Conservation (phyloP, 1,139 yeast species). For the Suhomyces kunorum region DNA sequence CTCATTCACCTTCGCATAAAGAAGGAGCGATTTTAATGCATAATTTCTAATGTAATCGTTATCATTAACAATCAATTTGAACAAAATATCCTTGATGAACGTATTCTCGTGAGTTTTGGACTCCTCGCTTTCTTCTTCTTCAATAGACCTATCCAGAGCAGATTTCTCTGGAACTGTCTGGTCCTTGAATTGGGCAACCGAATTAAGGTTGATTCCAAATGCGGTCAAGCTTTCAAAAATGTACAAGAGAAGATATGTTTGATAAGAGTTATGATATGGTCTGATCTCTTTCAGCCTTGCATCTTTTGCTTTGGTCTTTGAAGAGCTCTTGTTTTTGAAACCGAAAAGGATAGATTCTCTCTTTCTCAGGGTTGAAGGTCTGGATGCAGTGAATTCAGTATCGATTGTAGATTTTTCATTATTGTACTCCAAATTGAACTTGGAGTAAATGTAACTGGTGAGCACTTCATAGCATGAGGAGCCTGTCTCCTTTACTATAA, state of each 20-base stretch:
- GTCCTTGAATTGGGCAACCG: slow-evolving; percentile 20
- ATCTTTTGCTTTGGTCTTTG: slow-evolving; percentile 25
- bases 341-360: slow-evolving; percentile 33
- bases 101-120: slow-evolving; percentile 22
- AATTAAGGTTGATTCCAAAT: slow-evolving; percentile 38
- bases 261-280: slow-evolving; percentile 41
- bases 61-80: slow-evolving; percentile 37
- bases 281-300: slow-evolving; percentile 21
- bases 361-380: slow-evolving; percentile 15
- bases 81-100: slow-evolving; percentile 33
- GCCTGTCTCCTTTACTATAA: slow-evolving; percentile 42
- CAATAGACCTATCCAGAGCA: slow-evolving; percentile 24
- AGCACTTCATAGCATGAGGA: slow-evolving; percentile 42
- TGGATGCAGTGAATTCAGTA: slow-evolving; percentile 8
- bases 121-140: slow-evolving; percentile 25
- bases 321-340: slow-evolving; percentile 28
- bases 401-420: slow-evolving; percentile 10
- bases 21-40: slow-evolving; percentile 36
- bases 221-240: slow-evolving; percentile 39
- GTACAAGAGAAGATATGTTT: slow-evolving; percentile 32
- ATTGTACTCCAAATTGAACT: slow-evolving; percentile 24
- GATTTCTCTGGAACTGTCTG: slow-evolving; percentile 14
- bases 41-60: slow-evolving; percentile 39
- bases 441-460: slow-evolving; percentile 33
- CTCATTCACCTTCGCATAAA: slow-evolving; percentile 33